These are phyloP conservation scores for Litchi chinensis DNA, from an alignment of 345 rosid genomes.

Conservation along the genomic window DNA sequence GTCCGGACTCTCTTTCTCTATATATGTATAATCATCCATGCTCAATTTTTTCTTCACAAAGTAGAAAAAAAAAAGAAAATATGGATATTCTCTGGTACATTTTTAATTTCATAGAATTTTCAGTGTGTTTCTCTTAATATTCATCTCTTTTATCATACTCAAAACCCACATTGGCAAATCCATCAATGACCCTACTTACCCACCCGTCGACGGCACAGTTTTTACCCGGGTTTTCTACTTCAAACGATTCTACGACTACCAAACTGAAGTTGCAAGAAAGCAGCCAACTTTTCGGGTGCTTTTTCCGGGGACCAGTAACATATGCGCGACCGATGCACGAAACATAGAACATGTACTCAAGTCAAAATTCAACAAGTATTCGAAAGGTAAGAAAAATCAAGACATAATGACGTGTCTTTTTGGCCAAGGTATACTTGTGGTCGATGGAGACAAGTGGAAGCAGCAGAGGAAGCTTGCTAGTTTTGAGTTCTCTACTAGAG, in stretches of 20 bases:
- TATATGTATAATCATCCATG: too few species aligned
- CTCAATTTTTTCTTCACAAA: too few species aligned
- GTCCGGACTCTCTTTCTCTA: too few species aligned
- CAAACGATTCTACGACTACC: slow-evolving; percentile 56
- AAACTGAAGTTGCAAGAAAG: slow-evolving; percentile 43
- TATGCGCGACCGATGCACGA: slow-evolving; percentile 56
- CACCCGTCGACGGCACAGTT: slow-evolving; percentile 61
- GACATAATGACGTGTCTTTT: slow-evolving; percentile 45
- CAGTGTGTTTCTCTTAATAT: slow-evolving; percentile 25
- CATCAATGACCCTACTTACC: slow-evolving; percentile 37
- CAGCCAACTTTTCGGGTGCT: slow-evolving; percentile 61
- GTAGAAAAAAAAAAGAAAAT: too few species aligned
- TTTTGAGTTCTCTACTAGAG: slow-evolving; percentile 69
- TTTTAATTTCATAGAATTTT: slow-evolving; percentile 13
- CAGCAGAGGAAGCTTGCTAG: slow-evolving; percentile 84
- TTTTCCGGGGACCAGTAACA: slow-evolving; percentile 33
- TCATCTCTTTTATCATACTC: slow-evolving; percentile 26
- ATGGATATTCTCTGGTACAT: too few species aligned
- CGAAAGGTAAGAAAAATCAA: slow-evolving; percentile 43
- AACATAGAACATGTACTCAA: slow-evolving; percentile 71
- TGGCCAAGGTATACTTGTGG: slow-evolving; percentile 77
- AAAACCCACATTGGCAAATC: slow-evolving; percentile 54
- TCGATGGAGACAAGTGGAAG: slow-evolving; percentile 80
- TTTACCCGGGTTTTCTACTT: slow-evolving; percentile 46
- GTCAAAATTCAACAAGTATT: slow-evolving; percentile 51